Percentiles rank a stretch among this genome's conserved stretches.
These are phyloP conservation scores for Lipomyces sp. DNA, from an alignment of 805 yeast species.

Conservation along the genomic window DNA sequence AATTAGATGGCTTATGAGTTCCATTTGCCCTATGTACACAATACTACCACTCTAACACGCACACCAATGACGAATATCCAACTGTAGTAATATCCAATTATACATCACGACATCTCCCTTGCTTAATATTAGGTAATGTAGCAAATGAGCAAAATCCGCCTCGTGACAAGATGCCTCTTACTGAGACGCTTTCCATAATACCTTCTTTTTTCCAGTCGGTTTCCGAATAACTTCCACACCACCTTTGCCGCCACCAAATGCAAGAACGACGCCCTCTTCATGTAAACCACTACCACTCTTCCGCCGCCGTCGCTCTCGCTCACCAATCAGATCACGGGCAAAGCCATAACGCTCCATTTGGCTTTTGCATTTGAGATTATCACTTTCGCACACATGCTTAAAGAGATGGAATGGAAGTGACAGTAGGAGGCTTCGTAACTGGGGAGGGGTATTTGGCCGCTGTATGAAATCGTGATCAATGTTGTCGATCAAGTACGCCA, in stretches of 20 bases:
- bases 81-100: neutral
- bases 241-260: constrained; percentile 46
- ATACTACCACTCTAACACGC: neutral
- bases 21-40: neutral
- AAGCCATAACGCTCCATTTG: constrained; percentile 44
- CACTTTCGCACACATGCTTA: constrained; percentile 43
- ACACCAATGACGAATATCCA: neutral
- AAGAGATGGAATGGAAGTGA: constrained; percentile 42
- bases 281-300: constrained; percentile 1
- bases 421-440: constrained; percentile 33
- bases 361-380: constrained; percentile 38
- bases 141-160: neutral
- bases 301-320: constrained; percentile 40
- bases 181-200: constrained; percentile 37
- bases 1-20: neutral
- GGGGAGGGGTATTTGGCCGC: constrained; percentile 8
- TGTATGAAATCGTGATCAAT: constrained; percentile 24
- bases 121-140: neutral
- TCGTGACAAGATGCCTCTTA: neutral
- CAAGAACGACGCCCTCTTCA: constrained; percentile 47
- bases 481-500: constrained; percentile 38
- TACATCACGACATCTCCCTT: neutral
- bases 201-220: constrained; percentile 29
- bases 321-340: constrained; percentile 42
- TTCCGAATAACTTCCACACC: constrained; percentile 42